Evolutionary conservation across 2,329 filamentous ascomycete genomes (phyloP), one percentile per base, ranked within the genome.

Genomic region (Zasmidium angulare): DNA sequence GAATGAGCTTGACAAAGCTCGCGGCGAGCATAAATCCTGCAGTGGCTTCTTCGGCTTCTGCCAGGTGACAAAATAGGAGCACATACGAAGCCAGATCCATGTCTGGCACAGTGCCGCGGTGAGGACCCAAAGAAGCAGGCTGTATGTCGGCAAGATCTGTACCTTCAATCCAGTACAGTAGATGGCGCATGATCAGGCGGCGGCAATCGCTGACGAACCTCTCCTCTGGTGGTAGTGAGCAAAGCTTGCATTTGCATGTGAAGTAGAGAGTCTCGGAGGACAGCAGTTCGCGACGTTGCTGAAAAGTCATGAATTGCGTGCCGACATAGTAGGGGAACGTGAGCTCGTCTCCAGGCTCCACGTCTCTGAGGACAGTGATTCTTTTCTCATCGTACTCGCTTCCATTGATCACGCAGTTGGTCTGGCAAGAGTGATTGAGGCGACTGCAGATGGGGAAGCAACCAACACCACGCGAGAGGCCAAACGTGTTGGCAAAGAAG

Each of bases 51-150:
- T 59, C 56, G 21, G 46, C 46, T 24, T 59, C 56, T 14, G 56
- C 56, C 14, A 59, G 51, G 19, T 46, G 23, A 1, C 22, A 43
- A 17, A 46, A 59, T 14, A 59, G 56, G 12, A 59, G 43, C 50
- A 54, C n/a, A 19, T 23, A 22, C 36, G n/a, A 19, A 4, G 36
- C n/a, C 50, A 36, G 47, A 7, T 12, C 40, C 12, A 14, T n/a
- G 12, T 26, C 36, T 2, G n/a, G 9, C 17, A 48, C 3, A 23
- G 1, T 26, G 7, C 24, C 21, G 23, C 23, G 46, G n/a, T 11
- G 20, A 6, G 46, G 46, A 11, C 20, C 20, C 4, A 22, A 11
- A 4, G 11, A 11, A 20, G 20, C 22, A 20, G 4, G 12, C 26
- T 11, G 52, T 6, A 47, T n/a, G 23, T 26, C 23, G 9, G 11